Evolutionary conservation across 2,329 filamentous ascomycete species (phyloP).

Genomic region (Dactylella cylindrospora): DNA sequence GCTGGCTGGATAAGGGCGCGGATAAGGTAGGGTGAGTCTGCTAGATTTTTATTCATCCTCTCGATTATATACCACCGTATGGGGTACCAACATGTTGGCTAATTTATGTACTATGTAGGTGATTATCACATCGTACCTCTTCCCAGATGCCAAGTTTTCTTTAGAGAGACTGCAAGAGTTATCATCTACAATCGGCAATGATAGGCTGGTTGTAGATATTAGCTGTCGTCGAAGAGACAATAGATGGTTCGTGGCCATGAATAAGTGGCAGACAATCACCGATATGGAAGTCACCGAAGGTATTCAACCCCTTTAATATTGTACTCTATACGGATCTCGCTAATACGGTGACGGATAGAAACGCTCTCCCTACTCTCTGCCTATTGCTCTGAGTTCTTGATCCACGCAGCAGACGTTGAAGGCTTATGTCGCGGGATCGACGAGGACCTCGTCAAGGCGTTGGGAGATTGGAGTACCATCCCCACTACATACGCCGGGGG

Average conservation of each 20-base stretch:
- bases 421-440: constrained; percentile 90
- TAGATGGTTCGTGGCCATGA: constrained; percentile 95
- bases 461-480: constrained; percentile 84
- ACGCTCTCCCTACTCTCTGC: constrained; percentile 45
- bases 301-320: constrained; percentile 51
- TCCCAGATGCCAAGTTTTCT: constrained; percentile 80
- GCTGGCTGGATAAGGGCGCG: constrained; percentile 80
- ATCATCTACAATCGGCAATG: constrained; percentile 68
- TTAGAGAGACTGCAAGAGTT: constrained; percentile 73
- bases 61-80: constrained; percentile 2
- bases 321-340: background rate
- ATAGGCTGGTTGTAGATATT: constrained; percentile 88
- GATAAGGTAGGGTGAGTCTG: constrained; percentile 67
- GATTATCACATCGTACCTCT: constrained; percentile 94
- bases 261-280: constrained; percentile 98
- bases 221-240: constrained; percentile 78
- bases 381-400: constrained; percentile 93
- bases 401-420: constrained; percentile 96
- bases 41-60: constrained; percentile 35
- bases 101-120: constrained; percentile 62
- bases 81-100: background rate
- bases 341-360: constrained; percentile 37
- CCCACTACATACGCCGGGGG: constrained; percentile 96
- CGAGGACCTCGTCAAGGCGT: constrained; percentile 71
- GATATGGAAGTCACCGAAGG: constrained; percentile 91